Conservation (phyloP, 139 green algal genomes). For the Volvox reticuliferus region DNA sequence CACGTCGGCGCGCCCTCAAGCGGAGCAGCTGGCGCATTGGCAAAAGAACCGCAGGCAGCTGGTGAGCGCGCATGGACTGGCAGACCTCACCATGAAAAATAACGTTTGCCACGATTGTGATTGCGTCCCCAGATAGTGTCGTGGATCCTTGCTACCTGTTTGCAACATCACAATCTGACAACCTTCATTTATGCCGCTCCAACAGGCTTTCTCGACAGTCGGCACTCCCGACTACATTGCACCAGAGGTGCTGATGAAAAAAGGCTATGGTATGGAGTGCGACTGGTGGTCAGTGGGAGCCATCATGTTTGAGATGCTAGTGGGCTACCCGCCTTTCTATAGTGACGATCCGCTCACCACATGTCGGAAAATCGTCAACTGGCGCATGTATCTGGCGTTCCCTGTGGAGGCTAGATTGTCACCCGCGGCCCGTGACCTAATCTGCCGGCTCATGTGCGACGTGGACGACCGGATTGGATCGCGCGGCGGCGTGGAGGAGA, state of each 20-base stretch:
- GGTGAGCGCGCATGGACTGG: constrained; percentile 9
- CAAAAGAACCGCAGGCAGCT: constrained; percentile 83
- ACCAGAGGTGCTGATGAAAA: constrained; percentile 96
- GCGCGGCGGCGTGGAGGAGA: constrained; percentile 62
- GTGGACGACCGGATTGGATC: constrained; percentile 94
- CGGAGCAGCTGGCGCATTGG: constrained; percentile 77
- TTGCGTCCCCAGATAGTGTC: no score
- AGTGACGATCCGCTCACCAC: constrained; percentile 95
- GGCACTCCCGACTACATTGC: constrained; percentile 98
- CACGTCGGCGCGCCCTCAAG: constrained; percentile 30
- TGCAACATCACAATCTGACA: no score
- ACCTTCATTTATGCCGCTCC: no score
- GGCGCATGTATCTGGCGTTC: constrained; percentile 92
- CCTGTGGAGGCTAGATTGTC: constrained; percentile 77
- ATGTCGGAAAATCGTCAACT: constrained; percentile 97
- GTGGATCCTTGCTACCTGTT: no score
- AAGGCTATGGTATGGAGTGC: constrained; percentile 98
- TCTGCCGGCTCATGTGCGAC: constrained; percentile 94
- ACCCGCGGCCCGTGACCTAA: constrained; percentile 86
- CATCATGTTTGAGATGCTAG: constrained; percentile 98
- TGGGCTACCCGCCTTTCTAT: constrained; percentile 98
- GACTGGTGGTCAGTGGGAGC: constrained; percentile 98
- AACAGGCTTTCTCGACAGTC: constrained; percentile 92
- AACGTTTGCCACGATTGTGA: no score
- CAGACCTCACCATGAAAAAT: no score